These are phyloP conservation scores for Mycena amicta DNA, from an alignment of 768 basidiomycete genomes.

Conservation along the genomic window DNA sequence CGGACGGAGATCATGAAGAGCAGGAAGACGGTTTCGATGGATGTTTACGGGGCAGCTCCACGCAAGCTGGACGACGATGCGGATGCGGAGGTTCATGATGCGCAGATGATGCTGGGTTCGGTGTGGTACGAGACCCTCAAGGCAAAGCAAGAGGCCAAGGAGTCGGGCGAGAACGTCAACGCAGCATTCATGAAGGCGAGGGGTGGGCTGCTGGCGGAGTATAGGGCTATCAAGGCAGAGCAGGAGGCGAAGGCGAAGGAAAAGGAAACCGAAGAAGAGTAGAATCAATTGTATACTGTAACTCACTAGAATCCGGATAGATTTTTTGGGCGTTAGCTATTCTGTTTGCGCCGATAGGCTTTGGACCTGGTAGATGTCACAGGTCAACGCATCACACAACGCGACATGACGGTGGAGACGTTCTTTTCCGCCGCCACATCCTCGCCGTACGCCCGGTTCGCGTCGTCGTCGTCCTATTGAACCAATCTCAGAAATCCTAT, in stretches of 20 bases:
- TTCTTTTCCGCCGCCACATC: too few species aligned
- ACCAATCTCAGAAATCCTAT: neutral
- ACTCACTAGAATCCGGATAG: too few species aligned
- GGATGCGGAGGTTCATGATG: constrained; percentile 18
- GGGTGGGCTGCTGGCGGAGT: neutral
- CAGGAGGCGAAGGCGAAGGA: neutral
- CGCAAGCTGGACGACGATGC: constrained; percentile 13
- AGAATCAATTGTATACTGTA: neutral
- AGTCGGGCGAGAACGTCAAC: neutral
- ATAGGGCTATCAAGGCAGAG: neutral
- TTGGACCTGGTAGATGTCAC: too few species aligned
- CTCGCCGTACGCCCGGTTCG: too few species aligned
- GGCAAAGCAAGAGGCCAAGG: neutral
- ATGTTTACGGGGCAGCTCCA: constrained; percentile 27
- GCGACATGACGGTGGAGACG: too few species aligned
- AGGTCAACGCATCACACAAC: neutral
- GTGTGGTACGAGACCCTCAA: constrained; percentile 11
- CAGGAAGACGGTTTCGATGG: constrained; percentile 27
- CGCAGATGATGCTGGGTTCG: constrained; percentile 15
- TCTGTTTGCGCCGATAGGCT: too few species aligned
- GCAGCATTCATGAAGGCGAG: neutral
- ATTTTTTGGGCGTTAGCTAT: too few species aligned
- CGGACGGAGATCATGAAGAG: constrained; percentile 37
- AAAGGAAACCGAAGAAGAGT: neutral
- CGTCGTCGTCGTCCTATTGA: neutral